These are phyloP conservation scores for Amanita polypyramis DNA, from an alignment of 768 basidiomycete genomes.

Conservation along the genomic window DNA sequence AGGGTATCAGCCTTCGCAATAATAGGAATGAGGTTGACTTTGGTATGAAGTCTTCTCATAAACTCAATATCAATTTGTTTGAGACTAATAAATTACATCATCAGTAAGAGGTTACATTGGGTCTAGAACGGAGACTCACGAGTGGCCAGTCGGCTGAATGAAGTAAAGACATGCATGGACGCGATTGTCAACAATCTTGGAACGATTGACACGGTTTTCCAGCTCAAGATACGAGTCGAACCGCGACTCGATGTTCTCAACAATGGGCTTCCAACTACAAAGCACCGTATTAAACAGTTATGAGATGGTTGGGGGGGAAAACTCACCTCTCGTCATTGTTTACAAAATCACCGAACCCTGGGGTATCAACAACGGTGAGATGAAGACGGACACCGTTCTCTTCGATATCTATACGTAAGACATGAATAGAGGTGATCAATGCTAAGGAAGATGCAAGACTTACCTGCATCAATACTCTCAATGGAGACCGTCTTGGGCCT, in stretches of 20 bases:
- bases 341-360: conserved; percentile 98
- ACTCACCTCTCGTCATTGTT: conserved; percentile 95
- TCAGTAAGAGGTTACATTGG: conserved; percentile 2
- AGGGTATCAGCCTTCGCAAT: conserved; percentile 98
- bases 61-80: conserved; percentile 99
- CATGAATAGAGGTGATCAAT: conserved; percentile 14
- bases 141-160: conserved; percentile 96
- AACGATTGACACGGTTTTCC: conserved; percentile 95
- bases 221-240: conserved; percentile 98
- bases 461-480: conserved; percentile 97
- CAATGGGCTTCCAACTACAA: conserved; percentile 91
- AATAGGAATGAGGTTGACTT: conserved; percentile 96
- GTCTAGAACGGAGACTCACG: conserved; percentile 45
- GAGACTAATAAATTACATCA: conserved; percentile 39
- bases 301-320: conserved; percentile 9
- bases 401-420: conserved; percentile 75
- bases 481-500: conserved; percentile 91
- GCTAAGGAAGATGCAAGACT: conserved; percentile 21
- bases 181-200: conserved; percentile 91
- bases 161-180: conserved; percentile 99
- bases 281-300: conserved; percentile 12
- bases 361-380: conserved; percentile 98
- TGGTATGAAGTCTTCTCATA: conserved; percentile 94
- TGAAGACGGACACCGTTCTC: conserved; percentile 96
- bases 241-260: conserved; percentile 96